phyloP scores from a whole-genome alignment of 164 flowering plant genomes.

The Chloranthus sessilifolius region DNA sequence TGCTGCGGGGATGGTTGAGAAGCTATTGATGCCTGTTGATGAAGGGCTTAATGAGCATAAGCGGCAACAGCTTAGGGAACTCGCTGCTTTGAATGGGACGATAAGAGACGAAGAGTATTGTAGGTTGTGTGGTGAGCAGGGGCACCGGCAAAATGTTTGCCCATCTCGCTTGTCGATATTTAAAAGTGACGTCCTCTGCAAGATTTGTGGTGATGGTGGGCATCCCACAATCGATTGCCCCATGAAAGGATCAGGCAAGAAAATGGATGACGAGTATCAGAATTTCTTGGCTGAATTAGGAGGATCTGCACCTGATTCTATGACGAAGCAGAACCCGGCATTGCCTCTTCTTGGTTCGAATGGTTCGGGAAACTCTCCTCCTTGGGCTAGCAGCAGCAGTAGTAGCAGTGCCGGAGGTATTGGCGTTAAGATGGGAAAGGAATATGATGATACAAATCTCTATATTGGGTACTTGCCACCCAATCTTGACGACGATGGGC shows the following conservation, averaged over 20 bases:
- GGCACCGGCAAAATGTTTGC: slow-evolving; percentile 83
- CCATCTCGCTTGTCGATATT: slow-evolving; percentile 70
- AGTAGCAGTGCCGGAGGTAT: slow-evolving; percentile 29
- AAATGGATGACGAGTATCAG: slow-evolving; percentile 92
- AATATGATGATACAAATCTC: slow-evolving; percentile 74
- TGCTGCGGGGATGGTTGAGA: slow-evolving; percentile 90
- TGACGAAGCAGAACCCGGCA: background rate
- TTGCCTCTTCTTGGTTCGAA: slow-evolving; percentile 22
- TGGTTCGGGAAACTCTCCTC: slow-evolving; percentile 59
- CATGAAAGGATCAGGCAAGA: slow-evolving; percentile 73
- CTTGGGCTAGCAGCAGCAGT: slow-evolving; percentile 47
- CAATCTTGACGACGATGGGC: slow-evolving; percentile 72
- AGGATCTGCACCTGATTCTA: slow-evolving; percentile 30
- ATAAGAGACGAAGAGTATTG: slow-evolving; percentile 87
- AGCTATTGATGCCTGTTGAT: slow-evolving; percentile 84
- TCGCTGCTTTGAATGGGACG: slow-evolving; percentile 86
- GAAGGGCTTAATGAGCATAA: slow-evolving; percentile 88
- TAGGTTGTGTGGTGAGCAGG: slow-evolving; percentile 89
- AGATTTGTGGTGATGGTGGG: slow-evolving; percentile 90
- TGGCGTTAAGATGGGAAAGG: slow-evolving; percentile 44
- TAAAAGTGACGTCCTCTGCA: slow-evolving; percentile 82
- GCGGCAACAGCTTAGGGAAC: slow-evolving; percentile 83
- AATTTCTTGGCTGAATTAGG: slow-evolving; percentile 86
- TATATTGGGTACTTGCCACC: slow-evolving; percentile 85
- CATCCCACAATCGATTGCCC: slow-evolving; percentile 93